Percentiles rank a stretch among this genome's conserved stretches.
These are phyloP conservation scores for Schoenoplectus tabernaemontani DNA, from an alignment of 202 grass and related monocot species.

Conservation along the genomic window DNA sequence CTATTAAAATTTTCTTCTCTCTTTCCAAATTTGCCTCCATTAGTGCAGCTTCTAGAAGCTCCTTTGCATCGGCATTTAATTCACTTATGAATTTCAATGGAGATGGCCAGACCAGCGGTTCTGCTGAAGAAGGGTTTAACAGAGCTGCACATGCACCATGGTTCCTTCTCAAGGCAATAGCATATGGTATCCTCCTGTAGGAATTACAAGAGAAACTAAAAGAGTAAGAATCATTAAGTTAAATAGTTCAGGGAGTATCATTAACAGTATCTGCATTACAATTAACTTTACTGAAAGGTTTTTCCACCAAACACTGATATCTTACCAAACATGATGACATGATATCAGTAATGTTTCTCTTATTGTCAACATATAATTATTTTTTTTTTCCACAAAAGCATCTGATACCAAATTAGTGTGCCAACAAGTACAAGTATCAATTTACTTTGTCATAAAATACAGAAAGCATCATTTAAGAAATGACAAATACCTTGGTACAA, in stretches of 20 bases:
- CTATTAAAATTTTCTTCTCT: conserved; percentile 69
- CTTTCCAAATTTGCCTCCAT: conserved; percentile 87
- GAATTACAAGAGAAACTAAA: neutral
- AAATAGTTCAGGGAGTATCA: neutral
- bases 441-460: neutral
- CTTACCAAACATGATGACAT: conserved; percentile 3
- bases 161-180: conserved; percentile 57
- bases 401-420: conserved; percentile 6
- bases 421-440: neutral
- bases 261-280: neutral
- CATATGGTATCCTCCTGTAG: conserved; percentile 69
- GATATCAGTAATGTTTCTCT: neutral
- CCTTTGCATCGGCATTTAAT: conserved; percentile 72
- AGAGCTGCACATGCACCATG: conserved; percentile 67
- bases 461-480: neutral
- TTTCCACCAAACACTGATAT: neutral
- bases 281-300: neutral
- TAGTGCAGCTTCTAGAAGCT: conserved; percentile 71
- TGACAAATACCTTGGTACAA: neutral
- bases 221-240: neutral
- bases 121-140: conserved; percentile 71
- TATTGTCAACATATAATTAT: neutral
- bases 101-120: conserved; percentile 95
- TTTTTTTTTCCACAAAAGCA: neutral
- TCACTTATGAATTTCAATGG: conserved; percentile 90